Base-by-base conservation (phyloP, 1,284 basidiomycete species). In the Microstroma glucosiphilum region DNA sequence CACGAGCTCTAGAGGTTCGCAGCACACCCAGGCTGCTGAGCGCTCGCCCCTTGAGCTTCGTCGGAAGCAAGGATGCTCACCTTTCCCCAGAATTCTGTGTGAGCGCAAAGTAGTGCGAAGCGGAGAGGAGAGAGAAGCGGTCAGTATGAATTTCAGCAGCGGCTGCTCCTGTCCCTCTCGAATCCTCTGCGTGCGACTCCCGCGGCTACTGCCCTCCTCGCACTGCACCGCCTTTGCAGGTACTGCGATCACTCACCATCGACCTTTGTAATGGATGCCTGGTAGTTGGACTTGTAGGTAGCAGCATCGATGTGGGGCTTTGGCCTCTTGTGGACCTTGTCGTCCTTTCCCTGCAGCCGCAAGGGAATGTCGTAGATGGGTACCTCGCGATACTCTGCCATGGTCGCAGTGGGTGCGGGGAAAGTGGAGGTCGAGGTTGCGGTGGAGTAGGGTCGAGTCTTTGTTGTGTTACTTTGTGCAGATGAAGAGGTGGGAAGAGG, bases 21-120 rank as follows among this genome's bases (percentile, higher is more conserved):
- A 56, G 55, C 21, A 11, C 25, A 56, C 30, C 30, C 30, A 37
- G 30, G 40, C 19, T n/a, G 17, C 7, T 11, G 58, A 51, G 51
- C 46, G 64, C 42, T 37, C 4, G 9, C 4, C 4, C 4, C 30
- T 9, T 37, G 4, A 37, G 9, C 9, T 9, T 37, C 30, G 30
- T 9, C 30, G 3, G 30, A 9, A 9, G 9, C 30, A 37, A 37
- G 30, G 9, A 37, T 8, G 68, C 70, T 67, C 60, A 72, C 69
- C 62, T 74, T 72, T 56, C 63, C 65, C 60, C 72, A 75, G 70
- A 74, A 75, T 15, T 66, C 30, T 69, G 56, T 75, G 65, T 6
- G 69, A 63, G 61, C 21, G 43, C 43, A 48, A 48, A 12, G 43
- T 6, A 21, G 13, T 6, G 43, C 4, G 43, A 21, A 21, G 43